Evolutionary conservation across 73 alveolate species (phyloP), one percentile per base, ranked within the genome.

Genomic region (Paramecium sonneborni): DNA sequence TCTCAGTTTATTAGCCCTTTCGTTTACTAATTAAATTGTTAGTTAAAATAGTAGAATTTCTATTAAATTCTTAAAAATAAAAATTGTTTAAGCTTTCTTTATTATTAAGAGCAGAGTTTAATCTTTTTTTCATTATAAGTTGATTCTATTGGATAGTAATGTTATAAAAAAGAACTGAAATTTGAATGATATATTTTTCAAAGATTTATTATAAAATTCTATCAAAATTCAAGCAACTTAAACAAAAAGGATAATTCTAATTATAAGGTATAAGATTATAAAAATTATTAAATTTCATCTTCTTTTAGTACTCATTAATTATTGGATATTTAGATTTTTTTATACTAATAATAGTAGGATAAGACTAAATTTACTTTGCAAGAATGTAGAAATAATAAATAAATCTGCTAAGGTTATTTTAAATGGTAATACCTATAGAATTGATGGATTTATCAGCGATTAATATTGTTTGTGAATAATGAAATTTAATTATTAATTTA

Each of bases 381-480:
- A 26, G 24, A 30, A 30, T 62, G 84, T 62, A 62, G 48, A 23
- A 62, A 44, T 30, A 30, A 62, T 21, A 62, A 62, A 62, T 62
- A 43, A 62, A 62, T 28, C 84, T 30, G 21, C 14, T 62, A 62
- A 26, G 84, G 26, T 32, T 62, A 30, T 62, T 46, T 26, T 32
- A 23, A 30, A 62, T 46, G 20, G 21, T 62, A 62, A 62, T 62
- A 11, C 84, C 84, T 3, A 1, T 62, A 12, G 84, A 62, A 30
- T 62, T 62, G 44, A 62, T 62, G 20, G 84, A 62, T 62, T 62
- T 23, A 62, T 62, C 20, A 62, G 84, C 84, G 24, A 62, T 62
- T 62, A 62, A 32, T 62, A 62, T 62, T 62, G 46, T 62, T 62
- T 46, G 84, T 28, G 20, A 62, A 62, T 62, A 23, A 32, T 62